Conservation (phyloP, 139 green algal species). For the Asterochloris sp. region DNA sequence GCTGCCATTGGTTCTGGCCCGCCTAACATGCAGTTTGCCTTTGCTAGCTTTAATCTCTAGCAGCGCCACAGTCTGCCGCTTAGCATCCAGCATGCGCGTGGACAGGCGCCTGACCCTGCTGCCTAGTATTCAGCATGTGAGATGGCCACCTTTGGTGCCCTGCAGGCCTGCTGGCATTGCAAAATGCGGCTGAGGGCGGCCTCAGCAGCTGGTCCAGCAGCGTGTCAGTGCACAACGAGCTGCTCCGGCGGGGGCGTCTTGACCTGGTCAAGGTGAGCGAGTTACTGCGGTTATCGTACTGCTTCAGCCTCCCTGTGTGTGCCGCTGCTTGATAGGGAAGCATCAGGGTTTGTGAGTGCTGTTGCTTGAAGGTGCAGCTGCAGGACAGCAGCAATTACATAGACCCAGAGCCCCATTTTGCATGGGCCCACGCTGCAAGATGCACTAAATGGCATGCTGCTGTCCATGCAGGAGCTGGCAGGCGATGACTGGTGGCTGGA, state of each 20-base stretch:
- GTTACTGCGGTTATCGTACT: conserved; percentile 28
- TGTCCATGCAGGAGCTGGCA: not conserved
- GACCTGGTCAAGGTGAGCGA: conserved; percentile 35
- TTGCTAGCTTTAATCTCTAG: too few relatives aligned
- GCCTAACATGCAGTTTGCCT: too few relatives aligned
- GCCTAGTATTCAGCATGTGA: too few relatives aligned
- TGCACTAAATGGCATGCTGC: too few relatives aligned
- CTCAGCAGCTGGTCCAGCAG: conserved; percentile 46
- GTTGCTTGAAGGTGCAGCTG: not conserved
- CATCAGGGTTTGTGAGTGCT: not conserved
- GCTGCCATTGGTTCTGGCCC: too few relatives aligned
- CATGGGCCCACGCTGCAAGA: too few relatives aligned
- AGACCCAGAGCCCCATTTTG: too few relatives aligned
- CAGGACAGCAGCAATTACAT: too few relatives aligned
- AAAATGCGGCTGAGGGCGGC: conserved; percentile 43
- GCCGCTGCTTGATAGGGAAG: not conserved
- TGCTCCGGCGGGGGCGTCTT: conserved; percentile 27
- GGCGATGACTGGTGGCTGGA: conserved; percentile 19
- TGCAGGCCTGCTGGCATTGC: conserved; percentile 53
- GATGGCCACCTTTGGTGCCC: too few relatives aligned
- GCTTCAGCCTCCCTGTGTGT: conserved; percentile 19
- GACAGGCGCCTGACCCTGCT: too few relatives aligned
- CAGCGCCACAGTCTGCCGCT: too few relatives aligned
- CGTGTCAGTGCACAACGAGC: conserved; percentile 52
- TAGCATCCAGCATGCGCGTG: too few relatives aligned